Evolutionary conservation across 2,329 filamentous ascomycete genomes (phyloP).

Genomic region (Colletotrichum sp.): DNA sequence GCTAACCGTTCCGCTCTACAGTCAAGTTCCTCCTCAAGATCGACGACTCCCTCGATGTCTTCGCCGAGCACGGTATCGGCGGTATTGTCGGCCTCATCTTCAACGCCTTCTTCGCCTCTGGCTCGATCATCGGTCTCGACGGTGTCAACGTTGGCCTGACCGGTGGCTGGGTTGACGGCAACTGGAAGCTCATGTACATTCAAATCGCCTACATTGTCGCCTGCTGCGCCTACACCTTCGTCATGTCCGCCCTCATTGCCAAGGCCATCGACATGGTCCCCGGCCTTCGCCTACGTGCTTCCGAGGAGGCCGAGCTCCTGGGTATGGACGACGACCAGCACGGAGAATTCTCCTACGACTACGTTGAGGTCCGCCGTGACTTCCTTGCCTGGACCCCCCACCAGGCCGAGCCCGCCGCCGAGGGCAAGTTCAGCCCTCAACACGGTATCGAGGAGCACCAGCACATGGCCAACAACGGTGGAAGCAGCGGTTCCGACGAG

Average conservation of each 20-base stretch:
- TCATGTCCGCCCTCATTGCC: conserved; percentile 75
- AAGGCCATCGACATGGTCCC: conserved; percentile 78
- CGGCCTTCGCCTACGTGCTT: conserved; percentile 79
- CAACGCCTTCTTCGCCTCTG: conserved; percentile 74
- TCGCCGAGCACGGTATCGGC: conserved; percentile 74
- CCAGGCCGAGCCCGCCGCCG: conserved; percentile 65
- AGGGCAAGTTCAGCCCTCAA: conserved; percentile 67
- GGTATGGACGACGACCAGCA: conserved; percentile 92
- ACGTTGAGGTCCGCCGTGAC: conserved; percentile 86
- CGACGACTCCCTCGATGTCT: conserved; percentile 75
- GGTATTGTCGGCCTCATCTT: conserved; percentile 74
- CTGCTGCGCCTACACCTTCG: conserved; percentile 71
- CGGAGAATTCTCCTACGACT: conserved; percentile 89
- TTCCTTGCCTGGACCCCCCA: conserved; percentile 88
- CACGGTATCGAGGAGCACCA: conserved; percentile 75
- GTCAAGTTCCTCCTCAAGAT: conserved; percentile 69
- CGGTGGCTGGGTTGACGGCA: conserved; percentile 78
- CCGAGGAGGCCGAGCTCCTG: conserved; percentile 81
- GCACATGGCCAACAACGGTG: conserved; percentile 34
- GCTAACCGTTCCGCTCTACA: conserved; percentile 23
- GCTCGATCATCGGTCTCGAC: conserved; percentile 76
- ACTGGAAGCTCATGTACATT: conserved; percentile 78
- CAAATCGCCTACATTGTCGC: conserved; percentile 80
- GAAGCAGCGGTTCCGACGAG: conserved; percentile 17
- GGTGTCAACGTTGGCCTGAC: conserved; percentile 72